Base-by-base conservation (phyloP, 768 basidiomycete species). In the Lentinus tigrinus region DNA sequence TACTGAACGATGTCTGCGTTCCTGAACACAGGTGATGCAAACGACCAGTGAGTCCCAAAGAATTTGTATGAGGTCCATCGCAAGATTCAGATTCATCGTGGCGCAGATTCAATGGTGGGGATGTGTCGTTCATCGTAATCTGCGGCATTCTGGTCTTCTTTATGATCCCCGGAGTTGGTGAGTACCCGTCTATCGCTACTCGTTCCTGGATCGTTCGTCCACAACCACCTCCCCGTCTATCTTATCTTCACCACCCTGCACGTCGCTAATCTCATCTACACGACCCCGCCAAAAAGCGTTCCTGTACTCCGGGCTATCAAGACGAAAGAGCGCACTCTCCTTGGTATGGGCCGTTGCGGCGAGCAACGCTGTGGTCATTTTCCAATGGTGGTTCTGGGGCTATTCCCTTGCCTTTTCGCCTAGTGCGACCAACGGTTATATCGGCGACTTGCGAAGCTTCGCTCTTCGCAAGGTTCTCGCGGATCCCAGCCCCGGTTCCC, bases 341-440 rank as follows among this genome's bases (percentile, higher is more conserved):
- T 71, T 92, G n/a, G 84, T 91, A 51, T 91, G 88, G 88, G 85
- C 80, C 11, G 86, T 88, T 57, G 77, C 82, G 37, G 87, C 87
- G 4, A 81, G 83, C 65, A 91, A 91, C 64, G 88, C 87, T 7
- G 77, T 91, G 61, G 84, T 84, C 61, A 85, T 91, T 57, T 85
- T 91, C 70, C 87, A 89, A 66, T 92, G 90, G 90, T 93, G 81
- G 70, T 78, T 86, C 72, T 88, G 87, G 85, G 87, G 87, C 71
- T 95, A 94, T 74, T 89, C 83, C 0, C 78, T 95, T 31, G 89
- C 91, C 1, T 95, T 95, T 74, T 92, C 91, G 3, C 78, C 85
- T 2, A 79, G 88, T 3, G 85, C 87, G 3, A 86, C 84, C 52
- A 87, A 89, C 69, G 83, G 89, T 31, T 87, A 77, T 74, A 91